Evolutionary conservation across 768 basidiomycete species (phyloP), one percentile per base, ranked within the genome.

Genomic region (Mrakia frigida): DNA sequence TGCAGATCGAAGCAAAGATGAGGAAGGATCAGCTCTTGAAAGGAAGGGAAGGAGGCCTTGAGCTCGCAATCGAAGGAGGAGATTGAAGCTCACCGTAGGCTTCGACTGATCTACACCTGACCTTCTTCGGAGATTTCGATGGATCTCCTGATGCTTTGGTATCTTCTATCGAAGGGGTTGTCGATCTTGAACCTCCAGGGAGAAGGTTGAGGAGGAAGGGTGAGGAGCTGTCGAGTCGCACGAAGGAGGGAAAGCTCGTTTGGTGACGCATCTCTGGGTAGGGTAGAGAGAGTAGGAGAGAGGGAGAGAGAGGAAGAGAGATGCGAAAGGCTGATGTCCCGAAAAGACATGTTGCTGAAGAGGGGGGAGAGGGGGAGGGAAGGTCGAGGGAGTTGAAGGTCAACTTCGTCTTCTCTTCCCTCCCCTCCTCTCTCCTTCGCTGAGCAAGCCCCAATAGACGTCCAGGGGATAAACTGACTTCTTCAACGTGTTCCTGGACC

Each of bases 1-100:
- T 92, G 35, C 3, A n/a, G n/a, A n/a, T 6, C 28, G 18, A 43
- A 39, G 5, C 1, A 16, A 41, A 14, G 23, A 2, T 7, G 41
- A 39, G 21, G 13, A 18, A 35, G 60, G 33, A 56, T n/a, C 60
- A 61, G 73, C 41, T 35, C 37, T 41, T 41, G 46, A 6, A 50
- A 50, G 61, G 53, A 41, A 37, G 73, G 28, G 41, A 59, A 18
- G 37, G 39, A 35, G 25, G 56, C 3, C 6, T 14, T 9, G 41
- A 74, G 46, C 33, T 23, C 13, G 61, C 3, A 59, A 35, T n/a
- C 25, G 18, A 41, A 50, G 60, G 63, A n/a, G n/a, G 21, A 39
- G 6, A 28, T 28, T 10, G 41, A 21, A 37, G 31, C 73, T 35
- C n/a, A 74, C 76, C 72, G 71, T 73, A 77, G 6, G 63, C 76